Percentiles rank a stretch among this genome's conserved stretches.
phyloP scores from a whole-genome alignment of 768 basidiomycete genomes.

The Coprinellus micaceus region DNA sequence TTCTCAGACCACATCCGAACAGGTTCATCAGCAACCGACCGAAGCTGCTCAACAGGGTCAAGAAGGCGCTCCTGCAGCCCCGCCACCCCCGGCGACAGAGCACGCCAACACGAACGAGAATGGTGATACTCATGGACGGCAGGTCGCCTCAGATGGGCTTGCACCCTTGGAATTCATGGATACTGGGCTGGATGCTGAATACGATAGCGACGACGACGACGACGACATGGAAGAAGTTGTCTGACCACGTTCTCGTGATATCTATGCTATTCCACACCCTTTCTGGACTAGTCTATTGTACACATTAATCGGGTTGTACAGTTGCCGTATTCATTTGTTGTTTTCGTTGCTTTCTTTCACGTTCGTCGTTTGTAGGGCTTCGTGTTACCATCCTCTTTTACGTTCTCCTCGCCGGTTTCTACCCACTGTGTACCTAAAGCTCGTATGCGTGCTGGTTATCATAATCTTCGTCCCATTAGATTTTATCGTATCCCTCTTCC shows the following conservation, averaged over 20 bases:
- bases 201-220: constrained; percentile 29
- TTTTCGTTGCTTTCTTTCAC: not conserved
- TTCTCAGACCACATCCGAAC: not conserved
- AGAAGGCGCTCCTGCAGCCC: not conserved
- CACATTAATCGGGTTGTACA: not conserved
- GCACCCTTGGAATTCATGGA: not conserved
- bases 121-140: not conserved
- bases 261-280: not conserved
- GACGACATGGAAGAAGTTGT: constrained; percentile 47
- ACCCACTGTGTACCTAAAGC: too few relatives aligned
- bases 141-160: not conserved
- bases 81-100: not conserved
- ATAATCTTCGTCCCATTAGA: too few relatives aligned
- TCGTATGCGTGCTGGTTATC: too few relatives aligned
- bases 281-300: not conserved
- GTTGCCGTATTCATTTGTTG: not conserved
- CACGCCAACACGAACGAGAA: too few relatives aligned
- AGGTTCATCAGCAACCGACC: too few relatives aligned
- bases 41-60: not conserved
- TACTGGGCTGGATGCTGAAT: constrained; percentile 21
- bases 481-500: too few relatives aligned
- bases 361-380: not conserved
- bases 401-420: too few relatives aligned
- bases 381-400: too few relatives aligned
- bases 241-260: constrained; percentile 12